Percentiles rank a stretch among this genome's conserved stretches.
phyloP scores from a whole-genome alignment of 2,329 filamentous ascomycete species.

The Pseudocercospora vitis region DNA sequence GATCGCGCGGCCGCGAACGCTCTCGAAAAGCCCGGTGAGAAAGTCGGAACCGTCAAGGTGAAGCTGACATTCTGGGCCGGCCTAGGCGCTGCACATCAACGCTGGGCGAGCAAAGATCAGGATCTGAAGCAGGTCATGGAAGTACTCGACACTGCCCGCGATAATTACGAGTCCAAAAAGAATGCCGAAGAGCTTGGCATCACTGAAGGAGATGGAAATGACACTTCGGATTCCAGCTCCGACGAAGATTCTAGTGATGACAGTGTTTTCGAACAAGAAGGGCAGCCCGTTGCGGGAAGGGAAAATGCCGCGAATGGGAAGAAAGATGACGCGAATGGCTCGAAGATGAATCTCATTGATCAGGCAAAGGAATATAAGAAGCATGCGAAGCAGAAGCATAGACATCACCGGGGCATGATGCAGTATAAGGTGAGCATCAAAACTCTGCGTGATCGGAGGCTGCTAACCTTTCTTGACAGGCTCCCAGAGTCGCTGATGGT shows the following conservation, averaged over 20 bases:
- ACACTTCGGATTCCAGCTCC: slow-evolving; percentile 15
- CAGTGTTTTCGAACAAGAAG: slow-evolving; percentile 15
- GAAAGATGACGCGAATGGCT: slow-evolving; percentile 8
- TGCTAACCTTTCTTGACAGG: slow-evolving; percentile 38
- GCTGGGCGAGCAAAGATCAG: slow-evolving; percentile 55
- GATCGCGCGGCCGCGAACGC: slow-evolving; percentile 54
- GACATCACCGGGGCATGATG: slow-evolving; percentile 69
- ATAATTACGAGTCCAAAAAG: slow-evolving; percentile 50
- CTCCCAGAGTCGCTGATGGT: slow-evolving; percentile 56
- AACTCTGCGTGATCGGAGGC: neutral
- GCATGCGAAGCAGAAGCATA: slow-evolving; percentile 60
- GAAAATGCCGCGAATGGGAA: too few relatives aligned
- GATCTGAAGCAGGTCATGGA: slow-evolving; percentile 63
- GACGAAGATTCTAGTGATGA: slow-evolving; percentile 24
- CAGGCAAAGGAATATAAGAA: slow-evolving; percentile 62
- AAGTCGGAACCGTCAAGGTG: slow-evolving; percentile 59
- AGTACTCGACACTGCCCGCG: slow-evolving; percentile 61
- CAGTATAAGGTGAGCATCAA: slow-evolving; percentile 58
- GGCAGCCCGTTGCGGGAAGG: neutral
- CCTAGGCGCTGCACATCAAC: slow-evolving; percentile 59
- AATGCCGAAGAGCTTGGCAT: slow-evolving; percentile 33
- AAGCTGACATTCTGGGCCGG: slow-evolving; percentile 63
- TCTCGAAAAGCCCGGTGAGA: slow-evolving; percentile 53
- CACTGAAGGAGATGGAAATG: slow-evolving; percentile 16
- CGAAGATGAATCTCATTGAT: slow-evolving; percentile 45